Conservation (phyloP, 305 asterid genomes). For the Nicotiana rustica region DNA sequence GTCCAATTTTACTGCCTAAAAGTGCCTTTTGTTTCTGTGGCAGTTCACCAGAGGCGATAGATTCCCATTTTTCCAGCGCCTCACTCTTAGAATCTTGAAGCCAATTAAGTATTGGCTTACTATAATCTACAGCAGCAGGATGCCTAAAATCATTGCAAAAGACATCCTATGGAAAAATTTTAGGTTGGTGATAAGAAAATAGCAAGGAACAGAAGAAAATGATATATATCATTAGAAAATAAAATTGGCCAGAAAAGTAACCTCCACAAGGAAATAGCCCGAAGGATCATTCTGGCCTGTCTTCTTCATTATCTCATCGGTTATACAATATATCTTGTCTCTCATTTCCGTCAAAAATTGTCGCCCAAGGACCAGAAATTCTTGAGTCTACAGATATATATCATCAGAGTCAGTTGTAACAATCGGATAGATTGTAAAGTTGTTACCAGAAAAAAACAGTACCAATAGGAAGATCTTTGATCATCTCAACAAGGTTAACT, state of each 20-base stretch:
- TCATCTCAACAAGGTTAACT: not conserved
- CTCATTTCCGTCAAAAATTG: constrained; percentile 82
- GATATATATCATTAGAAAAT: constrained; percentile 31
- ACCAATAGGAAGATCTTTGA: constrained; percentile 7
- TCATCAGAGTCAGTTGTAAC: constrained; percentile 41
- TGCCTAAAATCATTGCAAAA: constrained; percentile 83
- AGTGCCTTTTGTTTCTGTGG: constrained; percentile 73
- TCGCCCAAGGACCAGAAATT: constrained; percentile 80
- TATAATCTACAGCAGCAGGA: constrained; percentile 66
- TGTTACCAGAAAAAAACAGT: not conserved
- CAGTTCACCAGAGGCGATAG: constrained; percentile 66
- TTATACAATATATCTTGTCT: constrained; percentile 82
- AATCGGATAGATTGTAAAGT: constrained; percentile 17
- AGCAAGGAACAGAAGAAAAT: constrained; percentile 19
- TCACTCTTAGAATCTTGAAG: constrained; percentile 67
- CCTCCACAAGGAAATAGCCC: constrained; percentile 93
- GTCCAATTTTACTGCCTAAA: constrained; percentile 50
- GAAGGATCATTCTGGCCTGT: constrained; percentile 70
- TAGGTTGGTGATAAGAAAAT: constrained; percentile 33
- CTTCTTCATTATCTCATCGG: constrained; percentile 81
- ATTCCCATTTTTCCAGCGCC: constrained; percentile 87
- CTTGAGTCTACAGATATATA: constrained; percentile 67
- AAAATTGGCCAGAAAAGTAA: constrained; percentile 39
- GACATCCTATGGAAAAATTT: constrained; percentile 60
- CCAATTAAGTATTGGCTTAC: constrained; percentile 82